These are phyloP conservation scores for Ceratobasidium theobromae DNA, from an alignment of 1,284 basidiomycete genomes.

Conservation along the genomic window DNA sequence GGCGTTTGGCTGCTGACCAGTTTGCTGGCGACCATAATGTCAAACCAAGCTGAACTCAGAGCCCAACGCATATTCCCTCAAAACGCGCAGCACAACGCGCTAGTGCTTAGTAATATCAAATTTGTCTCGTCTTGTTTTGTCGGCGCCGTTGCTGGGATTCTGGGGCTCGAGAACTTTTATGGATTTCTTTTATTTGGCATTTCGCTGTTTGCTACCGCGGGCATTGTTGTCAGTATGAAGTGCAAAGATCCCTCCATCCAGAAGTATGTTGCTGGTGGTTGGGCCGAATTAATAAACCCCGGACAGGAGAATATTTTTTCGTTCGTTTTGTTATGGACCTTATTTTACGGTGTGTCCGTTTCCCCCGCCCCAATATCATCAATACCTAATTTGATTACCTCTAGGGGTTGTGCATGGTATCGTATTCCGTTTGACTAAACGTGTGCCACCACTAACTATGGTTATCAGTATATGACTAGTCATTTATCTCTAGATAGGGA, in stretches of 20 bases:
- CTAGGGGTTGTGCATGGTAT: conserved; percentile 52
- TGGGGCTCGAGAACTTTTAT: conserved; percentile 78
- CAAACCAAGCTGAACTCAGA: conserved; percentile 30
- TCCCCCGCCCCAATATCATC: background rate
- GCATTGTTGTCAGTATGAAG: conserved; percentile 65
- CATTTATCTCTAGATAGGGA: background rate
- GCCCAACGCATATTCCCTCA: conserved; percentile 56
- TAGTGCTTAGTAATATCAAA: conserved; percentile 61
- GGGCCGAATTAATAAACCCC: conserved; percentile 67
- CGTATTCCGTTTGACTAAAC: background rate
- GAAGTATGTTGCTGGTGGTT: conserved; percentile 53
- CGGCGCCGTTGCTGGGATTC: conserved; percentile 80
- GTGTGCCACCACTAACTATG: background rate
- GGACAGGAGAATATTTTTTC: conserved; percentile 85
- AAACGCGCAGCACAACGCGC: conserved; percentile 69
- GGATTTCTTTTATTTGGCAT: conserved; percentile 78
- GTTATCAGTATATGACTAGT: conserved; percentile 30
- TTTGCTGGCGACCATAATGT: conserved; percentile 26
- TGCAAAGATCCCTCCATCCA: conserved; percentile 58
- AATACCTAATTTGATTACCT: conserved; percentile 1
- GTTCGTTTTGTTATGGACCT: conserved; percentile 85
- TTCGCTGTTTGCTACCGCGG: conserved; percentile 65
- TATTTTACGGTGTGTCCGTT: conserved; percentile 73
- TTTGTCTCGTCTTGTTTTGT: conserved; percentile 80
- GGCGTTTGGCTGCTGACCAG: background rate